phyloP scores from a whole-genome alignment of 2,329 filamentous ascomycete species.

The Penicillium sp. region DNA sequence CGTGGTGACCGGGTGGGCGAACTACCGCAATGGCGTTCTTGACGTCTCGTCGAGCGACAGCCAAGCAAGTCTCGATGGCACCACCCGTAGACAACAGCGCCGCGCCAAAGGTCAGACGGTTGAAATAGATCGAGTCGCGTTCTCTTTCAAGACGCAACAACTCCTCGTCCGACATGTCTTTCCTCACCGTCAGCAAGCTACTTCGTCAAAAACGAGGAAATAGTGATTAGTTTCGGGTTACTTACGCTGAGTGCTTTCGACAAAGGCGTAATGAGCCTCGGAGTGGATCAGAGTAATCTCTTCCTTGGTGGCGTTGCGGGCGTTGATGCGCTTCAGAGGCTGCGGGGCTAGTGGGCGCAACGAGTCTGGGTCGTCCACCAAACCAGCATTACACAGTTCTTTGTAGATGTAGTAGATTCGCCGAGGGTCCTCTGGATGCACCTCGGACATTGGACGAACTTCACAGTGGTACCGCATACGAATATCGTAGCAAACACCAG shows the following conservation, averaged over 20 bases:
- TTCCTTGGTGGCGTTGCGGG: slow-evolving; percentile 72
- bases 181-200: slow-evolving; percentile 19
- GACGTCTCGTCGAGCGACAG: slow-evolving; percentile 78
- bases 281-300: slow-evolving; percentile 83
- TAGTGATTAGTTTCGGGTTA: neutral
- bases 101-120: slow-evolving; percentile 76
- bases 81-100: slow-evolving; percentile 85
- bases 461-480: slow-evolving; percentile 96
- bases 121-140: slow-evolving; percentile 79
- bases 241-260: slow-evolving; percentile 58
- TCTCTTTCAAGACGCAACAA: slow-evolving; percentile 70
- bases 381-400: slow-evolving; percentile 77
- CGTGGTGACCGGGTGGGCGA: slow-evolving; percentile 91
- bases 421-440: slow-evolving; percentile 91
- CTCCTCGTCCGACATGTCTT: slow-evolving; percentile 58
- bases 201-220: neutral
- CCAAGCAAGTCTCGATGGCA: slow-evolving; percentile 92
- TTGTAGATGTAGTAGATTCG: slow-evolving; percentile 93
- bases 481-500: slow-evolving; percentile 85
- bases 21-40: slow-evolving; percentile 97
- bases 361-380: slow-evolving; percentile 66
- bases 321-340: slow-evolving; percentile 69
- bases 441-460: slow-evolving; percentile 66
- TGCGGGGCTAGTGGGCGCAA: slow-evolving; percentile 53
- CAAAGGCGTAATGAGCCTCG: slow-evolving; percentile 75